Percentiles rank a stretch among this genome's conserved stretches.
Evolutionary conservation across 768 basidiomycete genomes (phyloP).

Genomic region (Gautieria morchelliformis): DNA sequence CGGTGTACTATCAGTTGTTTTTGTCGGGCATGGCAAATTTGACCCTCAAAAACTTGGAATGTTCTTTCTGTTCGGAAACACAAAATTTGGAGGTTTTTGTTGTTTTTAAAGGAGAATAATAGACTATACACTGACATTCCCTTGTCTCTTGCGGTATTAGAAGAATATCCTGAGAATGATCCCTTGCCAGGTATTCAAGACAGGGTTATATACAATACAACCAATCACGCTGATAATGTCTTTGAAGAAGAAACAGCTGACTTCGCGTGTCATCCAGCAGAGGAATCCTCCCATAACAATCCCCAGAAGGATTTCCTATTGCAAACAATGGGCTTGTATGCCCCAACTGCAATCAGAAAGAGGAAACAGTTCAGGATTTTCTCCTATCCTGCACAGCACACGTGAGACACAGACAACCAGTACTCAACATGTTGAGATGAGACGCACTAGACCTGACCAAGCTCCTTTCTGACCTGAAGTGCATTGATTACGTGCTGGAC

Average conservation of each 20-base stretch:
- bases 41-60: constrained; percentile 10
- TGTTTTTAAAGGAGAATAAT: constrained; percentile 30
- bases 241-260: constrained; percentile 10
- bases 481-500: too few relatives aligned
- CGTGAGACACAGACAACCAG: too few relatives aligned
- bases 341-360: too few relatives aligned
- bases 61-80: constrained; percentile 22
- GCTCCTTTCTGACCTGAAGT: too few relatives aligned
- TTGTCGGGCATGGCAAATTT: constrained; percentile 20
- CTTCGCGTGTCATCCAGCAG: constrained; percentile 1
- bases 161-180: constrained; percentile 11
- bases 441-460: too few relatives aligned
- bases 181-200: constrained; percentile 22
- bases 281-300: too few relatives aligned
- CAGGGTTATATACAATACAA: constrained; percentile 11
- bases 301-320: too few relatives aligned
- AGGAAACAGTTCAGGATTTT: too few relatives aligned
- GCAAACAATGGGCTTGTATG: too few relatives aligned
- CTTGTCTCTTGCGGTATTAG: constrained; percentile 17
- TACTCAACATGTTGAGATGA: too few relatives aligned
- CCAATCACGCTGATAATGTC: constrained; percentile 12
- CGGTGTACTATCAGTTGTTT: constrained; percentile 20
- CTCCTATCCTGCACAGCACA: too few relatives aligned
- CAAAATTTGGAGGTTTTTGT: constrained; percentile 24
- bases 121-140: constrained; percentile 22